These are phyloP conservation scores for Rutidosis leptorrhynchoides DNA, from an alignment of 129 eudicot genomes.

Conservation along the genomic window DNA sequence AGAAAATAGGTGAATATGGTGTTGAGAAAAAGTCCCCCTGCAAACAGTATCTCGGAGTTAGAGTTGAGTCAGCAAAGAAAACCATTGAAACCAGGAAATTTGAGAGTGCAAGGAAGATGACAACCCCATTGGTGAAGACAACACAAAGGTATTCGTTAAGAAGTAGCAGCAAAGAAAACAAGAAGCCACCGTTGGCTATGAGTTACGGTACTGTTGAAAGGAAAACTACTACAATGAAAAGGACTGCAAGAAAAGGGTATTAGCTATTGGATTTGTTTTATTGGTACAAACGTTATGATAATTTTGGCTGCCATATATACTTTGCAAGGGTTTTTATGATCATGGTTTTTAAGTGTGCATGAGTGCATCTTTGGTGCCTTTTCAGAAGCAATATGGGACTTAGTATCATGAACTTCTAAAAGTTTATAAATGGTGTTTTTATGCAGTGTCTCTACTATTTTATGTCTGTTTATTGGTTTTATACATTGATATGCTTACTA, in stretches of 20 bases:
- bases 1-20: slow-evolving; percentile 48
- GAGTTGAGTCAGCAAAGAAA: slow-evolving; percentile 57
- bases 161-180: slow-evolving; percentile 61
- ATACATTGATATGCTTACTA: too few relatives aligned
- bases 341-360: slow-evolving; percentile 12
- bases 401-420: background rate
- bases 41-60: slow-evolving; percentile 65
- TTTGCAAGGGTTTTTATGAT: background rate
- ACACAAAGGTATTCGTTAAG: slow-evolving; percentile 62
- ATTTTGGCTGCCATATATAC: background rate
- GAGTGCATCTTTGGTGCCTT: slow-evolving; percentile 3
- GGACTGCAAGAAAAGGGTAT: slow-evolving; percentile 42
- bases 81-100: slow-evolving; percentile 43
- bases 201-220: slow-evolving; percentile 29
- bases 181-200: slow-evolving; percentile 66
- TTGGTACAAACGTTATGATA: background rate
- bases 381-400: background rate
- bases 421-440: background rate
- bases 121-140: slow-evolving; percentile 46
- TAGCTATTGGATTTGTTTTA: background rate
- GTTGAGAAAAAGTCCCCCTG: slow-evolving; percentile 47
- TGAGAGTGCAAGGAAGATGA: slow-evolving; percentile 46
- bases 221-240: slow-evolving; percentile 41
- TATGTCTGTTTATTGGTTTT: too few relatives aligned
- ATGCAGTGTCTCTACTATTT: background rate